Evolutionary conservation across 306 rosid genomes (phyloP).

Genomic region (Dalbergia oliveri): DNA sequence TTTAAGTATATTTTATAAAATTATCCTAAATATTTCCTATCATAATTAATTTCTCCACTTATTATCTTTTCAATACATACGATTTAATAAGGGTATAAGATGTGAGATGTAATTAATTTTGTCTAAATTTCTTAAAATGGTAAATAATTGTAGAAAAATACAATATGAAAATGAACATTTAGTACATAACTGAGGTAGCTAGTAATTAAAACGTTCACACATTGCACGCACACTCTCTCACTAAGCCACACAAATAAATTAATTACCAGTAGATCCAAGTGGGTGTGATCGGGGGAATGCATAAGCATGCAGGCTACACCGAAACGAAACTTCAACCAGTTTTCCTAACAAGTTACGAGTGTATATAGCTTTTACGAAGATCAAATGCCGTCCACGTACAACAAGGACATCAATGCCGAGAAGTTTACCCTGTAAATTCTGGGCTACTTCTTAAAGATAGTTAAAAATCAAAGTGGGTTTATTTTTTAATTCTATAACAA

Average conservation of each 20-base stretch:
- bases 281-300: not conserved
- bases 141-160: too few species aligned
- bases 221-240: too few species aligned
- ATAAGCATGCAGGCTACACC: not conserved
- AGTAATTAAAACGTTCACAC: too few species aligned
- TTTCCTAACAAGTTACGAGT: conserved; percentile 3
- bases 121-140: too few species aligned
- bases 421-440: conserved; percentile 40
- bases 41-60: too few species aligned
- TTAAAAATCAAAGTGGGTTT: not conserved
- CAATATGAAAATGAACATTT: too few species aligned
- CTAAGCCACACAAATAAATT: not conserved
- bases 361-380: not conserved
- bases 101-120: too few species aligned
- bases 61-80: too few species aligned
- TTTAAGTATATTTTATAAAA: too few species aligned
- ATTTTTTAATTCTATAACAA: conserved; percentile 4
- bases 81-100: too few species aligned
- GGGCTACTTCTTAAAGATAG: conserved; percentile 23
- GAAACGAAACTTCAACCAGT: conserved; percentile 21
- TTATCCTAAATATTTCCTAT: too few species aligned
- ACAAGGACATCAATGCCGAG: conserved; percentile 4
- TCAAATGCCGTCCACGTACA: not conserved
- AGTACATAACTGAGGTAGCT: too few species aligned
- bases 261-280: not conserved